Conservation (phyloP, 2,329 filamentous ascomycete species). For the Magnaporthiopsis incrustans region DNA sequence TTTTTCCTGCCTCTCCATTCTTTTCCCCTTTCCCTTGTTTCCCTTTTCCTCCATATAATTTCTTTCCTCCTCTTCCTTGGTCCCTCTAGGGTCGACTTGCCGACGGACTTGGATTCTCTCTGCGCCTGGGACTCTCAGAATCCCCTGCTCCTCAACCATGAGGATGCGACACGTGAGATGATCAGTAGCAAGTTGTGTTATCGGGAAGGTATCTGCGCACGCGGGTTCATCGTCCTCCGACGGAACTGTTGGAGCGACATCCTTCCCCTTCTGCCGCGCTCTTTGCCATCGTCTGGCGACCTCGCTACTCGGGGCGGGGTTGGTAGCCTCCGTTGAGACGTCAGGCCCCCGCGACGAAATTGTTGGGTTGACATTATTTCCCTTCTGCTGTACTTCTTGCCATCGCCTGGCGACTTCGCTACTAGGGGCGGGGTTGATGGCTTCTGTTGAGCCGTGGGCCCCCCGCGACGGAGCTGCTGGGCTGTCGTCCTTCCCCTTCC, state of each 20-base stretch:
- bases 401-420: too few relatives aligned
- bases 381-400: too few relatives aligned
- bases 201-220: background rate
- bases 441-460: background rate
- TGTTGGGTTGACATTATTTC: too few relatives aligned
- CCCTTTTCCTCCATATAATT: background rate
- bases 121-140: constrained; percentile 1
- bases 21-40: background rate
- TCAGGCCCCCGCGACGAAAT: too few relatives aligned
- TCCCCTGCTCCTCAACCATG: background rate
- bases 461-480: too few relatives aligned
- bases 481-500: too few relatives aligned
- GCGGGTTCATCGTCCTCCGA: background rate
- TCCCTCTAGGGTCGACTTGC: too few relatives aligned
- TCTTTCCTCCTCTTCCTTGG: too few relatives aligned
- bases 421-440: background rate
- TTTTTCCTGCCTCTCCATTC: background rate
- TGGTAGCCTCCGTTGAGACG: background rate
- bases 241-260: too few relatives aligned
- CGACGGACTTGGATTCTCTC: background rate
- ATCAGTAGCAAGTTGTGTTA: background rate
- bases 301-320: background rate
- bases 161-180: background rate
- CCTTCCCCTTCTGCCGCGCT: background rate
- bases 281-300: background rate